These are phyloP conservation scores for Blastobotrys petasosporus DNA, from an alignment of 1,139 yeast genomes.

Conservation along the genomic window DNA sequence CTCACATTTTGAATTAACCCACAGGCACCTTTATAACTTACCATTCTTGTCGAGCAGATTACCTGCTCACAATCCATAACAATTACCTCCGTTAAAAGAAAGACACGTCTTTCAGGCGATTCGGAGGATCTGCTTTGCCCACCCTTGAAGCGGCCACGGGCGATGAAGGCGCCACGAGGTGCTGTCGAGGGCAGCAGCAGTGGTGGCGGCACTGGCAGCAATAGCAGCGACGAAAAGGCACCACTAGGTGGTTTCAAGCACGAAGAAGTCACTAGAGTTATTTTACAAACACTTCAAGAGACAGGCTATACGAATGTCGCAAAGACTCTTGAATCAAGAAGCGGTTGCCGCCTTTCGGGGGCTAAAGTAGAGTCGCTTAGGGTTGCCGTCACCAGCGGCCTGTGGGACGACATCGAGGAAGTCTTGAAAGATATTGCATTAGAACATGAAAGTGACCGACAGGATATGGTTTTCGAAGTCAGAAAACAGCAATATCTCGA, in stretches of 20 bases:
- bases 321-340: conserved; percentile 36
- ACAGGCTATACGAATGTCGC: conserved; percentile 43
- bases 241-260: conserved; percentile 25
- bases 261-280: conserved; percentile 43
- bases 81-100: too few species aligned
- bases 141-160: too few species aligned
- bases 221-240: too few species aligned
- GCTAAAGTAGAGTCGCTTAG: conserved; percentile 39
- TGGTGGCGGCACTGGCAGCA: too few species aligned
- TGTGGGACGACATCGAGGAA: conserved; percentile 39
- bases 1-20: too few species aligned
- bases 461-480: conserved; percentile 27
- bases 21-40: too few species aligned
- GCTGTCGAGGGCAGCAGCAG: too few species aligned
- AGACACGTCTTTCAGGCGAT: too few species aligned
- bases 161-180: too few species aligned
- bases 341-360: conserved; percentile 36
- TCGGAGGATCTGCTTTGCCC: too few species aligned
- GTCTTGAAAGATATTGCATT: conserved; percentile 19
- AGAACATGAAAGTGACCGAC: conserved; percentile 13
- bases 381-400: conserved; percentile 37
- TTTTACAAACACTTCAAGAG: conserved; percentile 46
- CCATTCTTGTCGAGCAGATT: too few species aligned
- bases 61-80: too few species aligned
- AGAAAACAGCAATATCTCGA: conserved; percentile 34